A percentile compares a stretch with the other conserved stretches of the same genome.
These are phyloP conservation scores for Leccinum truebloodii DNA, from an alignment of 768 basidiomycete genomes.

Conservation along the genomic window DNA sequence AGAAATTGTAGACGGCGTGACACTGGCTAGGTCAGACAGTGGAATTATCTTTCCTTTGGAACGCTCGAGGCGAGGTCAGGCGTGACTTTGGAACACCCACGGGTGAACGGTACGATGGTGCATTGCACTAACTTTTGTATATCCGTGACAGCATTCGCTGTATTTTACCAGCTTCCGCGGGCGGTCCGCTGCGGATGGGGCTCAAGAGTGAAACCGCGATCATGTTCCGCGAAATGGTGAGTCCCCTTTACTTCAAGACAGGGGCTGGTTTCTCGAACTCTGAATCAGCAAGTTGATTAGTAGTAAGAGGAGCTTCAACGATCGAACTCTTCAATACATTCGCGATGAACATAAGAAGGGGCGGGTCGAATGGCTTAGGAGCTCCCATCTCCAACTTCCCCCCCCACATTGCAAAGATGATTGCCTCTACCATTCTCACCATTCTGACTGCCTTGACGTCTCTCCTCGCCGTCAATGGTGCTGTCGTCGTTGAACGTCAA, in stretches of 20 bases:
- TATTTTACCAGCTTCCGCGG: neutral
- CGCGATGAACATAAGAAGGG: constrained; percentile 11
- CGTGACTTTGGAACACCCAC: neutral
- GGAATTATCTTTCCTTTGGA: neutral
- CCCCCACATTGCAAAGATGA: neutral
- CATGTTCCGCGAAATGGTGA: constrained; percentile 7
- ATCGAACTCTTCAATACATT: constrained; percentile 7
- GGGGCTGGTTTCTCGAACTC: neutral
- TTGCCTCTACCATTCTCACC: constrained; percentile 11
- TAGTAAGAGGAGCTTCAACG: neutral
- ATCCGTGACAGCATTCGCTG: neutral
- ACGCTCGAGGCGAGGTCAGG: neutral
- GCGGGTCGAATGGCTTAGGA: neutral
- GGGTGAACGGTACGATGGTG: neutral
- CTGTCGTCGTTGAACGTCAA: constrained; percentile 16
- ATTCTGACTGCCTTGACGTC: constrained; percentile 11
- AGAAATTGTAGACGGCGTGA: neutral
- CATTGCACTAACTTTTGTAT: neutral
- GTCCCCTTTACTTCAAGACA: neutral
- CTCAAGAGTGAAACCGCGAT: constrained; percentile 4
- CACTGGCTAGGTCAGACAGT: neutral
- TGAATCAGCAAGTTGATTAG: neutral
- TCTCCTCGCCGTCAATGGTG: constrained; percentile 18
- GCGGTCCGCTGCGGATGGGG: neutral
- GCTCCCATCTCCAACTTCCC: neutral